These are phyloP conservation scores for Phaeosphaeria sp. DNA, from an alignment of 2,329 filamentous ascomycete species.

Conservation along the genomic window DNA sequence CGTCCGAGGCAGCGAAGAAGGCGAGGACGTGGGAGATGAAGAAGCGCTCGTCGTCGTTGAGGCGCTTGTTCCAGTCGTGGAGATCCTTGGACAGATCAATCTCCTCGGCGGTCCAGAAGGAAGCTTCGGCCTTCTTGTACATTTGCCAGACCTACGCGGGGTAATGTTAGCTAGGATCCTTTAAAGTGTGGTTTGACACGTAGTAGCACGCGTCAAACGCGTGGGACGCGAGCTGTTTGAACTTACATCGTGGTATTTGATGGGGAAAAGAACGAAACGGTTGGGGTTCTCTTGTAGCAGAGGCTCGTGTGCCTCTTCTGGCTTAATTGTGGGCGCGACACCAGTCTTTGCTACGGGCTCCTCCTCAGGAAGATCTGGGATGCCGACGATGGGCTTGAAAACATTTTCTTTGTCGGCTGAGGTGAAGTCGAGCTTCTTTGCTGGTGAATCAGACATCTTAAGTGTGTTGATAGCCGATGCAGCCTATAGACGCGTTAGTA, in stretches of 20 bases:
- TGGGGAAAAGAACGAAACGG: constrained; percentile 96
- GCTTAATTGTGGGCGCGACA: constrained; percentile 59
- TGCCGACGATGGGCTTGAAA: constrained; percentile 63
- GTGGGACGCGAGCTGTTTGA: background rate
- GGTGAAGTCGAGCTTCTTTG: constrained; percentile 87
- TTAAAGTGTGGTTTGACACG: constrained; percentile 63
- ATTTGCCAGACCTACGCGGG: constrained; percentile 91
- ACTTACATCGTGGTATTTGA: constrained; percentile 98
- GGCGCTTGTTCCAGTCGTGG: constrained; percentile 97
- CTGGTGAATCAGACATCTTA: constrained; percentile 86
- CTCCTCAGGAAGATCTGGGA: constrained; percentile 52
- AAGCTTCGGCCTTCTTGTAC: constrained; percentile 99
- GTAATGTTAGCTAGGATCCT: constrained; percentile 37
- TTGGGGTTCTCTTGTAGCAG: constrained; percentile 94
- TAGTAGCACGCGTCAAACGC: constrained; percentile 54
- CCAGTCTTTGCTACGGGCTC: constrained; percentile 59
- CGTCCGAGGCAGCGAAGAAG: constrained; percentile 98
- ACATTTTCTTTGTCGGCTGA: constrained; percentile 82
- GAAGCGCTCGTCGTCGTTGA: constrained; percentile 96
- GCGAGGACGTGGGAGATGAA: constrained; percentile 98
- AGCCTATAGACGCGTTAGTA: constrained; percentile 66
- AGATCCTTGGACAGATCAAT: constrained; percentile 99
- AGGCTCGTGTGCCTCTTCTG: constrained; percentile 82
- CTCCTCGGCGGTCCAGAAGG: constrained; percentile 99
- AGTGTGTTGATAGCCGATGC: constrained; percentile 85